Conservation (phyloP, 495 filamentous ascomycete genomes). For the Penicillium turbatum region DNA sequence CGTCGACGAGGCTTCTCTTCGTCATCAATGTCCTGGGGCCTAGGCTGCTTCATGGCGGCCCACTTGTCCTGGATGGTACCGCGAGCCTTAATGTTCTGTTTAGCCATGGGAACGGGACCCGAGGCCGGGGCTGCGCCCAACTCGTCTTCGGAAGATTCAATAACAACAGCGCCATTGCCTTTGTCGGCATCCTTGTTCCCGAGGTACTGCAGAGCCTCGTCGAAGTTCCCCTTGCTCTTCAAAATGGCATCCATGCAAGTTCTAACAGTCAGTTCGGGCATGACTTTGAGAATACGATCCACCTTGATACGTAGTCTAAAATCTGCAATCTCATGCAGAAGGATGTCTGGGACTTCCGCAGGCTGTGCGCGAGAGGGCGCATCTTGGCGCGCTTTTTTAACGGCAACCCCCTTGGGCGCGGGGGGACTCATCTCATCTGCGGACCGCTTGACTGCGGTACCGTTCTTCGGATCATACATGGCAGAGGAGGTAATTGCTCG, state of each 20-base stretch:
- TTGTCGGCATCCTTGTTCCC: conserved; percentile 17
- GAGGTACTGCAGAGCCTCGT: conserved; percentile 55
- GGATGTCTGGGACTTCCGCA: conserved; percentile 26
- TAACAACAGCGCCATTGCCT: conserved; percentile 6
- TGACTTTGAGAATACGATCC: conserved; percentile 48
- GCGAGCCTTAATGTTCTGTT: conserved; percentile 57
- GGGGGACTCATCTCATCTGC: conserved; percentile 44
- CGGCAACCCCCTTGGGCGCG: conserved; percentile 34
- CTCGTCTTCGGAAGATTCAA: conserved; percentile 42
- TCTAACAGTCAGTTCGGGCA: conserved; percentile 48
- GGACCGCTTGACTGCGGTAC: conserved; percentile 35
- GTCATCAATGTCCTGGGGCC: conserved; percentile 13
- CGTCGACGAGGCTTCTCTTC: conserved; percentile 38
- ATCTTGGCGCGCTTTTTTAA: conserved; percentile 44
- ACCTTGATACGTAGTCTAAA: conserved; percentile 51
- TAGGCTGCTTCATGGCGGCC: conserved; percentile 41
- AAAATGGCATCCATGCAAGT: conserved; percentile 52
- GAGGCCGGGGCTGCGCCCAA: conserved; percentile 20
- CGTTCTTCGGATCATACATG: conserved; percentile 40
- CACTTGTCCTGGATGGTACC: conserved; percentile 60
- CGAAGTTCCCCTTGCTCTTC: conserved; percentile 49
- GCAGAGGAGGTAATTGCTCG: conserved; percentile 47
- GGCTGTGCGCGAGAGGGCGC: conserved; percentile 55
- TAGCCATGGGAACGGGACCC: conserved; percentile 29
- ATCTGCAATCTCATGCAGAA: conserved; percentile 55